Percentiles rank a stretch among this genome's conserved stretches.
Conservation (phyloP, 2,329 filamentous ascomycete genomes). For the Hymenoscyphus fraxineus region DNA sequence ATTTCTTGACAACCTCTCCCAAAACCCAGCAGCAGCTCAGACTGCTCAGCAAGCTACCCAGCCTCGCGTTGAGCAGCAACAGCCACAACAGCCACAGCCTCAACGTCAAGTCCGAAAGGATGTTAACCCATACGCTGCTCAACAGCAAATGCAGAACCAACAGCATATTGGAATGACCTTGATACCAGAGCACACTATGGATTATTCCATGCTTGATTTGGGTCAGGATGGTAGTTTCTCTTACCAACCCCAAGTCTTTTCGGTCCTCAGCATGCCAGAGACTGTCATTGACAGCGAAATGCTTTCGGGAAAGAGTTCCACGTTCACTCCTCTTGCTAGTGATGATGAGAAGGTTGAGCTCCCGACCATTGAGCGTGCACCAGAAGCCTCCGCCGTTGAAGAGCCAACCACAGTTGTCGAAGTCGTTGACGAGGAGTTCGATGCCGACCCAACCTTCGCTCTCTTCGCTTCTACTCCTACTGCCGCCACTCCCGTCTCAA, state of each 20-base stretch:
- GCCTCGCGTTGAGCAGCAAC: constrained; percentile 37
- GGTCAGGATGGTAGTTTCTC: constrained; percentile 49
- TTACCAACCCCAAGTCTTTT: constrained; percentile 69
- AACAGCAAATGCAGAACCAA: constrained; percentile 52
- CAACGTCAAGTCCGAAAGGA: constrained; percentile 60
- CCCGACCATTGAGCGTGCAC: constrained; percentile 44
- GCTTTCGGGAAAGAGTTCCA: constrained; percentile 68
- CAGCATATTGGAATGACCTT: constrained; percentile 77
- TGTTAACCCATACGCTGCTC: constrained; percentile 54
- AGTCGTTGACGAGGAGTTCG: constrained; percentile 52
- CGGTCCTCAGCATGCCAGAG: constrained; percentile 62
- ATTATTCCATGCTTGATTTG: constrained; percentile 69
- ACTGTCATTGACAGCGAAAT: constrained; percentile 53
- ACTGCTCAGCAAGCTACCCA: constrained; percentile 30
- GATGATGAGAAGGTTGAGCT: constrained; percentile 47
- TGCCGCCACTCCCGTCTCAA: constrained; percentile 15
- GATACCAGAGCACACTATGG: constrained; percentile 74
- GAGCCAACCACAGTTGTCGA: constrained; percentile 22
- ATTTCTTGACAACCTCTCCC: constrained; percentile 69
- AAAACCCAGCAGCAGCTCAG: constrained; percentile 49
- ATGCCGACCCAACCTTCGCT: constrained; percentile 59
- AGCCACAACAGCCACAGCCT: constrained; percentile 42
- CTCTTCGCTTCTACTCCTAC: constrained; percentile 50
- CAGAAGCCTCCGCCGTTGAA: constrained; percentile 20
- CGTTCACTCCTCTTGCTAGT: constrained; percentile 42